Base-by-base conservation (phyloP, 2,329 filamentous ascomycete genomes). In the Pseudocercospora cruenta region DNA sequence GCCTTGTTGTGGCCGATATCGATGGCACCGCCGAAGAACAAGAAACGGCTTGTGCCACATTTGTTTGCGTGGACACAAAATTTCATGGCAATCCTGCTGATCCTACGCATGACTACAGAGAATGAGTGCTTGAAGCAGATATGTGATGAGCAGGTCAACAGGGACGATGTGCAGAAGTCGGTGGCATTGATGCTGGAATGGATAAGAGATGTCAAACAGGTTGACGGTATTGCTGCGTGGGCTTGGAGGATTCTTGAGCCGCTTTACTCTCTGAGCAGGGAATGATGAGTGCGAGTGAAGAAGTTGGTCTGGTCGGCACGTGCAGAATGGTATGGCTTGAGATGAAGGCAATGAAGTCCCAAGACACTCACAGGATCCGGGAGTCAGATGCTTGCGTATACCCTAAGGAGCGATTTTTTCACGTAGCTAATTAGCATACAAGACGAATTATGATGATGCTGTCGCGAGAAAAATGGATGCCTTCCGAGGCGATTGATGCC, bases 31-130 rank as follows among this genome's bases (percentile, higher is more conserved):
- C 81, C 84, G 0, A 84, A 84, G 67, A 80, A 83, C 61, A 84
- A 84, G 73, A 90, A 89, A 75, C 79, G 87, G 39, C 79, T 89
- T 4, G 78, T 89, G 0, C 87, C 87, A 0, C 84, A 85, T 63
- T 71, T 86, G 1, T 89, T 88, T 72, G 86, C 87, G 62, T 89
- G 87, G 84, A 86, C 86, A 8, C 86, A 89, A 69, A 88, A 87
- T 66, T 81, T 89, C 49, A 80, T 89, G 53, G 84, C 84, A 3
- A 84, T 88, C 24, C 77, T 90, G 24, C 71, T 89, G 54, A 79
- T 89, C 19, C 72, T 89, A 39, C 83, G 86, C 51, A 78, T 88
- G 68, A 84, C 84, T 12, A 80, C 79, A 19, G 83, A 85, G 63
- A 83, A 86, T 53, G 80, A 81, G 0, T 82, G 85, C 64, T 72